Percentiles rank a stretch among this genome's conserved stretches.
phyloP scores from a whole-genome alignment of 257 asterid species.

The Scutellaria barbata region DNA sequence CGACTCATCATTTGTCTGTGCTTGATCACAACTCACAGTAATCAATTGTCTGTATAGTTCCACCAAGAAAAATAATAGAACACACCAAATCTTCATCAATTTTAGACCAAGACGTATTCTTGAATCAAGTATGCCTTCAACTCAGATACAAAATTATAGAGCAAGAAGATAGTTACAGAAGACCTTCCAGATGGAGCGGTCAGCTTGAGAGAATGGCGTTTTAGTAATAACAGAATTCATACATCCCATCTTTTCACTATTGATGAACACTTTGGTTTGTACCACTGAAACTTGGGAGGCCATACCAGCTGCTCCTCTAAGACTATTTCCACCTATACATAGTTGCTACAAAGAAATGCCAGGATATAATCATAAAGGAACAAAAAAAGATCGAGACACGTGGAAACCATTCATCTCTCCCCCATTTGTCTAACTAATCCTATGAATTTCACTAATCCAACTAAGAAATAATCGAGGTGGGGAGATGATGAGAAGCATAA shows the following conservation, averaged over 20 bases:
- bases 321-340: conserved; percentile 32
- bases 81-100: neutral
- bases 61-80: neutral
- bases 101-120: neutral
- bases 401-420: conserved; percentile 38
- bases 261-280: conserved; percentile 24
- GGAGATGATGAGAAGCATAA: conserved; percentile 37
- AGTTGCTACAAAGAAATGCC: too few relatives aligned
- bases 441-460: conserved; percentile 49
- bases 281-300: conserved; percentile 33
- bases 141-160: neutral
- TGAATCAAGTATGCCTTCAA: neutral
- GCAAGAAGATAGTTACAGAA: neutral
- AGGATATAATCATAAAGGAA: conserved; percentile 10
- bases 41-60: neutral
- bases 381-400: conserved; percentile 19
- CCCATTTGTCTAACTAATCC: conserved; percentile 49
- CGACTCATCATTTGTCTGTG: neutral
- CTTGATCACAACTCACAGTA: neutral
- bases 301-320: conserved; percentile 26
- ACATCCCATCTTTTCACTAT: conserved; percentile 29
- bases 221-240: neutral
- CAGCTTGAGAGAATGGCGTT: neutral
- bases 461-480: conserved; percentile 45
- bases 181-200: neutral